phyloP scores from a whole-genome alignment of 2,329 filamentous ascomycete species.

The Diaporthe humulicola region DNA sequence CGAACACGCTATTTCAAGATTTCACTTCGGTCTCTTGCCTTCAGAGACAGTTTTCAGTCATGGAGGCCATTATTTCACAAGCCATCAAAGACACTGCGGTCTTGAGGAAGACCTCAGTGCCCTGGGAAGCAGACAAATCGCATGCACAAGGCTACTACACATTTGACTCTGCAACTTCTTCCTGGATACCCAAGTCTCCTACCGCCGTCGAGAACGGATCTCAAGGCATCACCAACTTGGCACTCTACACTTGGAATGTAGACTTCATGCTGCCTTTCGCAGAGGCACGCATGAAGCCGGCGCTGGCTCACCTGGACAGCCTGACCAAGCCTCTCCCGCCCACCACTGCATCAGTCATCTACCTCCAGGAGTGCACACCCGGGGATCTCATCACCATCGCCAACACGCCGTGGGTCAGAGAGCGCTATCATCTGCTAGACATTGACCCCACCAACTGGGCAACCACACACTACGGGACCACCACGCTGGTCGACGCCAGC shows the following conservation, averaged over 20 bases:
- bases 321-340: slow-evolving; percentile 29
- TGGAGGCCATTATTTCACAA: slow-evolving; percentile 4
- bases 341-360: slow-evolving; percentile 55
- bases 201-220: slow-evolving; percentile 17
- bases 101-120: slow-evolving; percentile 38
- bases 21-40: no score
- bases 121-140: slow-evolving; percentile 40
- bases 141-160: slow-evolving; percentile 41
- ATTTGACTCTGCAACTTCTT: slow-evolving; percentile 36
- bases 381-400: slow-evolving; percentile 60
- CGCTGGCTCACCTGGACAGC: slow-evolving; percentile 47
- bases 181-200: slow-evolving; percentile 35
- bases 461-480: slow-evolving; percentile 63
- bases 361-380: slow-evolving; percentile 65
- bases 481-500: slow-evolving; percentile 62
- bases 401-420: slow-evolving; percentile 59
- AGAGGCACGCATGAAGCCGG: slow-evolving; percentile 50
- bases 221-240: slow-evolving; percentile 44
- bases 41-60: no score
- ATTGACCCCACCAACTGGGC: slow-evolving; percentile 58
- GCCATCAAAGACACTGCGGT: slow-evolving; percentile 27
- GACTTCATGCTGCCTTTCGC: slow-evolving; percentile 52
- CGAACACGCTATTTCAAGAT: no score
- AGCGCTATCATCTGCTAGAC: slow-evolving; percentile 63
- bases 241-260: slow-evolving; percentile 53